phyloP scores from a whole-genome alignment of 768 basidiomycete species.

The Candolleomyces eurysporus region DNA sequence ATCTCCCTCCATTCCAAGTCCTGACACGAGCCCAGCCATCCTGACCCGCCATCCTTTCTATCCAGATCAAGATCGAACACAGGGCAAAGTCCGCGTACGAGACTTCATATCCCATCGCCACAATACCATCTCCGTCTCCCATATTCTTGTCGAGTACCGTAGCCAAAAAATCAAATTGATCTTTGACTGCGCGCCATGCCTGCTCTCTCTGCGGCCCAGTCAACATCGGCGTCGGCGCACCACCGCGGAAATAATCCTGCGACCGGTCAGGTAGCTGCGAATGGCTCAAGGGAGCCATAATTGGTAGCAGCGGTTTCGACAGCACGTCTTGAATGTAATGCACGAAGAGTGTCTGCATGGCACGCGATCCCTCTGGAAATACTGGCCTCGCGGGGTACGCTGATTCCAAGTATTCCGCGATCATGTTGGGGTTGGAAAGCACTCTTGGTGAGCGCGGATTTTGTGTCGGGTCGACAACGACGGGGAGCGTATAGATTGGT shows the following conservation, averaged over 20 bases:
- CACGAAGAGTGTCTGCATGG: slow-evolving; percentile 67
- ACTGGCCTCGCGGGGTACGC: slow-evolving; percentile 68
- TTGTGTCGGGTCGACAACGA: slow-evolving; percentile 55
- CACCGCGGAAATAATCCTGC: slow-evolving; percentile 46
- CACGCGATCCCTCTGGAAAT: slow-evolving; percentile 68
- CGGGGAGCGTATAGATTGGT: slow-evolving; percentile 67
- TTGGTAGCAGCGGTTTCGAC: slow-evolving; percentile 61
- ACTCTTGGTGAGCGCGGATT: slow-evolving; percentile 46
- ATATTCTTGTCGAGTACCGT: slow-evolving; percentile 65
- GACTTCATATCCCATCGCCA: slow-evolving; percentile 63
- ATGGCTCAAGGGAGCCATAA: slow-evolving; percentile 70
- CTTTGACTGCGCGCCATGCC: slow-evolving; percentile 61
- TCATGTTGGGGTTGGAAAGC: slow-evolving; percentile 57
- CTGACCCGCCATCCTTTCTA: slow-evolving; percentile 68
- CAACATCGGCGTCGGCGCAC: slow-evolving; percentile 16
- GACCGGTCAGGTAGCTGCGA: slow-evolving; percentile 55
- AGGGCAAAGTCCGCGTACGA: slow-evolving; percentile 75
- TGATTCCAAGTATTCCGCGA: slow-evolving; percentile 71
- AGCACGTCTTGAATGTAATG: slow-evolving; percentile 68
- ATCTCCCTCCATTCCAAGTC: slow-evolving; percentile 68
- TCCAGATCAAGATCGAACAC: slow-evolving; percentile 72
- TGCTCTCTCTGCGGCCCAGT: slow-evolving; percentile 53
- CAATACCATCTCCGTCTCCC: slow-evolving; percentile 60
- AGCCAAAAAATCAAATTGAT: slow-evolving; percentile 67
- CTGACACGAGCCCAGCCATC: slow-evolving; percentile 71